A percentile compares a stretch with the other conserved stretches of the same genome.
Conservation (phyloP, 2,329 filamentous ascomycete species). For the Phialophora tarda region DNA sequence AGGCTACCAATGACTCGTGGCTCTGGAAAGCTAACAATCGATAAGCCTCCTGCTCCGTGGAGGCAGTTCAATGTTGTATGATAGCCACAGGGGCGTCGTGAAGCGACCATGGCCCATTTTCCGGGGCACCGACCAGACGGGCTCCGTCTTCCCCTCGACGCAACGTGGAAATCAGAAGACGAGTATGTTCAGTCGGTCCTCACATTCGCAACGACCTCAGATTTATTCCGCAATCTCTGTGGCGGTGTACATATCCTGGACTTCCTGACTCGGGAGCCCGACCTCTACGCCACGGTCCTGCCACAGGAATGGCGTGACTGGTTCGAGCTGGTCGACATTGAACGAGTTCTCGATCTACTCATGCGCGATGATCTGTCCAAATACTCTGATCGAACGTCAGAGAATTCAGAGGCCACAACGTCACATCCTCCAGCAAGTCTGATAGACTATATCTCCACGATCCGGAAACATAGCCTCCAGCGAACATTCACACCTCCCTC, state of each 20-base stretch:
- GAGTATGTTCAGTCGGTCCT: constrained; percentile 80
- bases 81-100: not conserved
- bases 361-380: constrained; percentile 73
- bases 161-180: constrained; percentile 72
- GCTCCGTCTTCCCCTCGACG: constrained; percentile 67
- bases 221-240: constrained; percentile 84
- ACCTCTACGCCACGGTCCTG: constrained; percentile 78
- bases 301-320: constrained; percentile 82
- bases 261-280: constrained; percentile 86
- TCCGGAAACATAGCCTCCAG: constrained; percentile 71
- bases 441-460: constrained; percentile 71
- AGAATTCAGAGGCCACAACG: constrained; percentile 42
- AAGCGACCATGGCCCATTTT: not conserved
- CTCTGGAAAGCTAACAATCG: not conserved
- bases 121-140: not conserved
- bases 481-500: constrained; percentile 59
- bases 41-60: not conserved
- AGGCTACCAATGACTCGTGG: not conserved
- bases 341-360: constrained; percentile 78
- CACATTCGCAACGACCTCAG: constrained; percentile 73
- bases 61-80: not conserved
- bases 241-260: constrained; percentile 97
- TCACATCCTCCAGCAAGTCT: constrained; percentile 60
- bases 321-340: constrained; percentile 72
- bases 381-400: constrained; percentile 13